Base-by-base conservation (phyloP, 2,329 filamentous ascomycete species). In the Ascochyta viciae-villosae region DNA sequence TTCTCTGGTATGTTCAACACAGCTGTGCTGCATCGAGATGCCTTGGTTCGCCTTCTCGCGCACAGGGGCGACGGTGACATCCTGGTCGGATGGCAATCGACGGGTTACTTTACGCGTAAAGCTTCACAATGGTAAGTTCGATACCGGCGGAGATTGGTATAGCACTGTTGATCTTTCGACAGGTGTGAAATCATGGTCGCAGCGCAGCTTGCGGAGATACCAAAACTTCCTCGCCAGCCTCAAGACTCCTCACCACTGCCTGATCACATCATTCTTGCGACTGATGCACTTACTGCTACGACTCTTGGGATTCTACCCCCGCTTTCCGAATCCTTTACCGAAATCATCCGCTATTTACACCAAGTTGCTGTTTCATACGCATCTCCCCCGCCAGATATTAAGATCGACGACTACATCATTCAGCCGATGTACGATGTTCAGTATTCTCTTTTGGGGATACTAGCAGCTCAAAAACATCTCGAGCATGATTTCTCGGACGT, bases 131-230 rank as follows among this genome's bases (percentile, higher is more conserved):
- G 65, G 65, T 69, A 23, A 31, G 58, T 46, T 40, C 8, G 13
- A n/a, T 10, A 12, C 1, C 7, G 19, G 3, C 19, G 19, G 19
- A 19, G 19, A 10, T n/a, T 26, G 4, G 10, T 10, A 3, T 15
- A 15, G 24, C 2, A 1, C 15, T 38, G 31, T 45, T 58, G 22
- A 61, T 22, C 2, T 0, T 4, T 12, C 24, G 6, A 9, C 22
- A 69, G 66, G 66, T 65, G 65, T 41, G 66, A 69, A 27, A 58
- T 64, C 8, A 48, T 65, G 40, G 61, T 67, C n/a, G 61, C 61
- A 15, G 54, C 57, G 12, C 59, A 67, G 34, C 50, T 57, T 22
- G 57, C 51, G 5, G 49, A 62, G 23, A 6, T 41, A 6, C 62
- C 66, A 5, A 50, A 42, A 42, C 40, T 66, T 19, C 65, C 65